Evolutionary conservation across 1,139 yeast species (phyloP).

Genomic region (Saccharomyces hybrid): DNA sequence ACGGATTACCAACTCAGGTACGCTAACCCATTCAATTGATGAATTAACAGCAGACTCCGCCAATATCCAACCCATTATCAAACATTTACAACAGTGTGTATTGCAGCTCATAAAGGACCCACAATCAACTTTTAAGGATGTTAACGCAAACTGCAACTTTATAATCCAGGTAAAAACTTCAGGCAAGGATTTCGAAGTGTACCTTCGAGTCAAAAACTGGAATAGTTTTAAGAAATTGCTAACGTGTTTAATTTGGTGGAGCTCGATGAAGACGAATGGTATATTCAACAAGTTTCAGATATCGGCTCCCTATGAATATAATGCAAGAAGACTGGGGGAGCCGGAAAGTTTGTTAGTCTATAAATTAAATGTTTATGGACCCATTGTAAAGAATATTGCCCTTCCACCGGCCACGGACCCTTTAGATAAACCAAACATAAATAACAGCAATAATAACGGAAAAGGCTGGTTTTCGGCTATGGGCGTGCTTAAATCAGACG

Average conservation of each 20-base stretch:
- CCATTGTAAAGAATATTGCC: slow-evolving; percentile 39
- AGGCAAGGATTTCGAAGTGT: slow-evolving; percentile 37
- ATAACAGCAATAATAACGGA: not conserved
- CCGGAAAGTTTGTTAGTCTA: slow-evolving; percentile 43
- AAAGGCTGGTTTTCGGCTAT: slow-evolving; percentile 62
- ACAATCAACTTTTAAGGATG: not conserved
- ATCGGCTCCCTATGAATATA: slow-evolving; percentile 10
- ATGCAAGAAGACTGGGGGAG: slow-evolving; percentile 21
- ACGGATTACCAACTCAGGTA: slow-evolving; percentile 22
- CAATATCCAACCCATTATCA: slow-evolving; percentile 26
- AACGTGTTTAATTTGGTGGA: slow-evolving; percentile 57
- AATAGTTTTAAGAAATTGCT: slow-evolving; percentile 43
- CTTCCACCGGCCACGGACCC: not conserved
- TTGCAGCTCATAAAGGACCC: slow-evolving; percentile 26
- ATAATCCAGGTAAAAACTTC: slow-evolving; percentile 42
- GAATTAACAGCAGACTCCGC: slow-evolving; percentile 5
- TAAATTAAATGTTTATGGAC: slow-evolving; percentile 58
- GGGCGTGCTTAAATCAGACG: slow-evolving; percentile 65
- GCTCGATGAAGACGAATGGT: slow-evolving; percentile 50
- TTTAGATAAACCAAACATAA: not conserved
- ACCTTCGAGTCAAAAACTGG: slow-evolving; percentile 40
- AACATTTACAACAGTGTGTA: slow-evolving; percentile 35
- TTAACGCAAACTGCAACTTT: slow-evolving; percentile 33
- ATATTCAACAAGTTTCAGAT: slow-evolving; percentile 42
- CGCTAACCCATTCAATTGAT: slow-evolving; percentile 17